Evolutionary conservation across 805 yeast genomes (phyloP).

Genomic region (Metschnikowia baotianmanensis): DNA sequence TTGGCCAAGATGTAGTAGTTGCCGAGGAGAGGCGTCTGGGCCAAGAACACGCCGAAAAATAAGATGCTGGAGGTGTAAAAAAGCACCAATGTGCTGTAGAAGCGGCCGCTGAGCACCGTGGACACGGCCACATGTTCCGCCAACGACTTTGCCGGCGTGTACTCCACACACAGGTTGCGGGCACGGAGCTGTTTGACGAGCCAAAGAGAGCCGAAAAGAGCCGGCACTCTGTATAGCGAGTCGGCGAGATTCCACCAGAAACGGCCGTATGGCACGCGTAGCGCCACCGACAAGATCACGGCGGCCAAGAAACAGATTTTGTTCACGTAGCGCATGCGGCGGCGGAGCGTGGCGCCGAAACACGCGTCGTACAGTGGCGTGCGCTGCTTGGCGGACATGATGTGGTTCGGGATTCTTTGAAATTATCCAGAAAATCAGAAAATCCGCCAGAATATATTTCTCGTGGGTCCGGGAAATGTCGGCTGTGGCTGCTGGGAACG

Average conservation of each 20-base stretch:
- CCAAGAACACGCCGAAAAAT: conserved; percentile 24
- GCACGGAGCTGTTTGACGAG: conserved; percentile 27
- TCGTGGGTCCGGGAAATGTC: no score
- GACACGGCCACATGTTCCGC: conserved; percentile 25
- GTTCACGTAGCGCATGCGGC: conserved; percentile 36
- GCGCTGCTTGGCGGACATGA: conserved; percentile 10
- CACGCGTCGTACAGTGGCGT: conserved; percentile 22
- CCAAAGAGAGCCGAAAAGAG: conserved; percentile 28
- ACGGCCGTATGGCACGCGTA: conserved; percentile 28
- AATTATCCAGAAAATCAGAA: no score
- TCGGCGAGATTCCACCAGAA: conserved; percentile 27
- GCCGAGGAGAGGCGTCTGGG: conserved; percentile 25
- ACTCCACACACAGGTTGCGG: conserved; percentile 30
- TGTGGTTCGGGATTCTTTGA: neutral
- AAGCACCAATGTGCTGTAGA: conserved; percentile 13
- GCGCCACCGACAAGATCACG: conserved; percentile 22
- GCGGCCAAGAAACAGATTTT: conserved; percentile 31
- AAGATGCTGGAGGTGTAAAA: conserved; percentile 13
- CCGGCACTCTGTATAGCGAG: conserved; percentile 29
- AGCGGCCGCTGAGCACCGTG: conserved; percentile 20
- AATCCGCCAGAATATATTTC: no score
- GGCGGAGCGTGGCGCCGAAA: conserved; percentile 30
- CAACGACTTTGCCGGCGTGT: conserved; percentile 31
- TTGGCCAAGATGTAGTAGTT: conserved; percentile 34
- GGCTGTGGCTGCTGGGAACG: no score